phyloP scores from a whole-genome alignment of 192 early-diverging fungal genomes.

The Dissophora globulifera region DNA sequence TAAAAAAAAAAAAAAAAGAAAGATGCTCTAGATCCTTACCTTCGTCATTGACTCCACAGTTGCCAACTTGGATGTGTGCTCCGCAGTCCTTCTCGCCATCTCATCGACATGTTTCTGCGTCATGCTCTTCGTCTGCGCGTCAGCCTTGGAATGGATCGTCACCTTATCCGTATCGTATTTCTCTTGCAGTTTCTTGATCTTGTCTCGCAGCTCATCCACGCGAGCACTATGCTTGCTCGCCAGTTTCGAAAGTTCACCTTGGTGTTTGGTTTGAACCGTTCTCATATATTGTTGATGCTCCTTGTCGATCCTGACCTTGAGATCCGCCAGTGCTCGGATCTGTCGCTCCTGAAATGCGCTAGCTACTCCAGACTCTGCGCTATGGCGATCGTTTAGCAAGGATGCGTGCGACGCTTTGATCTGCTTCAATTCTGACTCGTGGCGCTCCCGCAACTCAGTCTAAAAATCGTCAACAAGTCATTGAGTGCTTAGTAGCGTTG shows the following conservation, averaged over 20 bases:
- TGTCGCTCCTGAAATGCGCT: constrained; percentile 32
- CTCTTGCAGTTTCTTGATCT: constrained; percentile 18
- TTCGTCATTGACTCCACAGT: constrained; percentile 13
- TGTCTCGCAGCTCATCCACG: constrained; percentile 4
- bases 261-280: constrained; percentile 26
- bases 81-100: neutral
- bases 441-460: constrained; percentile 24
- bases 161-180: constrained; percentile 11
- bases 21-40: constrained; percentile 17
- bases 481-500: too few relatives aligned
- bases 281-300: constrained; percentile 11
- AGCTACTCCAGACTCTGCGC: constrained; percentile 14
- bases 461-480: constrained; percentile 7
- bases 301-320: constrained; percentile 5
- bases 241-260: constrained; percentile 14
- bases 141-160: constrained; percentile 9
- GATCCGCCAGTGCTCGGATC: constrained; percentile 9
- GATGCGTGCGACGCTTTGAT: constrained; percentile 29
- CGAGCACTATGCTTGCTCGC: neutral
- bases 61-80: constrained; percentile 17
- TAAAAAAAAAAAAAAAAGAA: too few relatives aligned
- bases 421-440: constrained; percentile 21
- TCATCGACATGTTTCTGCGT: constrained; percentile 10
- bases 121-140: neutral
- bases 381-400: constrained; percentile 1